Percentiles rank a stretch among this genome's conserved stretches.
Conservation (phyloP, 2,329 filamentous ascomycete species). For the Orbilia ellipsospora region DNA sequence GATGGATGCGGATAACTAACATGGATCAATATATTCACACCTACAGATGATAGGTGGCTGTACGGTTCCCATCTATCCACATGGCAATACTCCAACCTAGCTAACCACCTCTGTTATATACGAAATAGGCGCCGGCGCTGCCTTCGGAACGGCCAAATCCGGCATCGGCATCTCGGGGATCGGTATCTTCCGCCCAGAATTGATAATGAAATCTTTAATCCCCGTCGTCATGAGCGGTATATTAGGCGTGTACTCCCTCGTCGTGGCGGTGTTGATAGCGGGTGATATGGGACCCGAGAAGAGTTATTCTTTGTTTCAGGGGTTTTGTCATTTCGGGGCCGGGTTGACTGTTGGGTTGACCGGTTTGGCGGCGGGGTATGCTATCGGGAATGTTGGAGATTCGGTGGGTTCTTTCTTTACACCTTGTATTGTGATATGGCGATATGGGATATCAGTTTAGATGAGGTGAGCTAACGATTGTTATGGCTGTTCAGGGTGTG, state of each 20-base stretch:
- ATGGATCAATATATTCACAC: neutral
- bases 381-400: conserved; percentile 95
- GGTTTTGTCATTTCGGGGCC: conserved; percentile 92
- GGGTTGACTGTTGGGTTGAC: conserved; percentile 92
- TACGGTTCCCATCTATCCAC: conserved; percentile 16
- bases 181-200: conserved; percentile 83
- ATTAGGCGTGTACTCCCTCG: conserved; percentile 96
- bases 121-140: conserved; percentile 70
- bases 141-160: conserved; percentile 84
- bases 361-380: conserved; percentile 92
- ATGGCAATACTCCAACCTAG: neutral
- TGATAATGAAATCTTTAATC: conserved; percentile 78
- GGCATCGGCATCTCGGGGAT: conserved; percentile 88
- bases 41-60: conserved; percentile 52
- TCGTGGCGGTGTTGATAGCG: conserved; percentile 95
- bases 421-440: too few relatives aligned
- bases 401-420: conserved; percentile 68
- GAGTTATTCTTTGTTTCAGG: conserved; percentile 84
- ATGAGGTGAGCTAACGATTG: too few relatives aligned
- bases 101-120: neutral
- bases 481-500: conserved; percentile 67
- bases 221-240: conserved; percentile 98
- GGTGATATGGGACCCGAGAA: conserved; percentile 79
- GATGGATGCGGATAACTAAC: too few relatives aligned
- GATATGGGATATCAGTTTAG: too few relatives aligned